phyloP scores from a whole-genome alignment of 2,329 filamentous ascomycete species.

The Nannizzia gypsea region DNA sequence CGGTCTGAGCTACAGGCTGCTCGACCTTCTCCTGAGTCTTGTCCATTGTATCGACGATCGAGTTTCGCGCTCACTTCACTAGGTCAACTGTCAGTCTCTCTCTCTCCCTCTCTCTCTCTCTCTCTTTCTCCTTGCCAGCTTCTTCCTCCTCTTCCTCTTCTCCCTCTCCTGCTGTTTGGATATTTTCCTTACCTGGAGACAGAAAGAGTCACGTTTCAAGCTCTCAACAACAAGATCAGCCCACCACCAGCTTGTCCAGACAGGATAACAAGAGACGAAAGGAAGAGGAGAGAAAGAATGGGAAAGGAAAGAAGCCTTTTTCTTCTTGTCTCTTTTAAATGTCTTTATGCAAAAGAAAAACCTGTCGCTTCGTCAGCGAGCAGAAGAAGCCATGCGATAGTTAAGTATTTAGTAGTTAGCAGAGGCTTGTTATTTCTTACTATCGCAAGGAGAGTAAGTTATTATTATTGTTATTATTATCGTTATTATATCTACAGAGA shows the following conservation, averaged over 20 bases:
- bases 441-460: neutral
- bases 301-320: neutral
- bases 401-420: neutral
- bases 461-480: no score
- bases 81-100: neutral
- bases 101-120: neutral
- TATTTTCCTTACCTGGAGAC: neutral
- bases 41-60: neutral
- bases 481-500: no score
- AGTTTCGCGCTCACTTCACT: neutral
- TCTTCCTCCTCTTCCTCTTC: no score
- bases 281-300: neutral
- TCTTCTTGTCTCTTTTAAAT: neutral
- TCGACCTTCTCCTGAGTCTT: conserved; percentile 4
- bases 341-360: neutral
- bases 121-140: neutral
- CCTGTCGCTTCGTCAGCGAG: conserved; percentile 1
- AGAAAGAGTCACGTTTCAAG: neutral
- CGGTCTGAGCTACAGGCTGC: conserved; percentile 11
- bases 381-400: neutral
- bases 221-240: neutral
- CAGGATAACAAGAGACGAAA: neutral
- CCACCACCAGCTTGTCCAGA: neutral
- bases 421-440: neutral
- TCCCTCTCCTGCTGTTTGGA: neutral